Base-by-base conservation (phyloP, 108 stramenopile genomes). In the Craspedostauros australis region DNA sequence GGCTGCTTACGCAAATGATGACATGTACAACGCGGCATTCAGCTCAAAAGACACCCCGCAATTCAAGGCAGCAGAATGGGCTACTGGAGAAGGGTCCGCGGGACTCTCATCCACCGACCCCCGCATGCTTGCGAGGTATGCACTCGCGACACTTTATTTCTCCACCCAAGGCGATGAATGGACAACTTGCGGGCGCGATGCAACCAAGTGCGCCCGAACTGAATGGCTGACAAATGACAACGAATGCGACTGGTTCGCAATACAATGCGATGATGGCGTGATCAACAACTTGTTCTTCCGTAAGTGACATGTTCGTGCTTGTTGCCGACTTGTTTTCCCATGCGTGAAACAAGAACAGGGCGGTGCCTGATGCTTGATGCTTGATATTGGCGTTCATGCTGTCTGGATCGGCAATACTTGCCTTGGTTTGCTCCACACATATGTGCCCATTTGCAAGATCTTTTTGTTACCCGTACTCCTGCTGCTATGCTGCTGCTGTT, bases 111-210 rank as follows among this genome's bases (percentile, higher is more conserved):
- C 33, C 0, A 12, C 19, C 20, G 57, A 54, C 23, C 39, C 57
- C 23, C 24, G 51, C 34, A 59, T 65, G 49, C 38, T 71, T 19
- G 46, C 45, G 19, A 45, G 70, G 42, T 71, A 60, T 36, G 54
- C 51, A n/a, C 30, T 68, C 39, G 72, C 66, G 3, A 45, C 54
- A 1, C 59, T 73, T 14, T 73, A 73, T 36, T 73, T 62, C 33
- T 24, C 66, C 1, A 57, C 62, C 1, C 40, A 53, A 32, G 72
- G 72, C 12, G 66, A 63, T 25, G 40, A 46, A 9, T 73, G 72
- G 72, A 11, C n/a, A 1, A 44, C 39, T 2, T 61, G 67, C 32
- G 46, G 45, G 3, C 20, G 36, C 4, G 33, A 38, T 12, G 42
- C 50, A 2, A 54, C 46, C 3, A 46, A 40, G 22, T 69, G 60